Conservation (phyloP, 208 protist genomes). For the Trypanosoma melophagium region DNA sequence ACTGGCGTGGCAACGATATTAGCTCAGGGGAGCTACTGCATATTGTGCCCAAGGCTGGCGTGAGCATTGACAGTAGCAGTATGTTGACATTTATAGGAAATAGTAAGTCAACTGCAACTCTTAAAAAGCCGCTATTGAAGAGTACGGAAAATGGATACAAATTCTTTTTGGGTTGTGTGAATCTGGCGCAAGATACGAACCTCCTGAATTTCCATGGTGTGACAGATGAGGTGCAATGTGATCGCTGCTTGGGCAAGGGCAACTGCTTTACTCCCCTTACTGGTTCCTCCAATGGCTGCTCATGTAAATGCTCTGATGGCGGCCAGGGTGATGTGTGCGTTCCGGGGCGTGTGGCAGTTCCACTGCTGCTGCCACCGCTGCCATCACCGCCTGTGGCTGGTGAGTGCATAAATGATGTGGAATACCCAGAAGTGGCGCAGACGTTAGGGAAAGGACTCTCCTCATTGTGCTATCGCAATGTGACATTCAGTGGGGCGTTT, state of each 20-base stretch:
- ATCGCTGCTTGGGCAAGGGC: background rate
- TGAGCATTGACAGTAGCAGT: conserved; percentile 12
- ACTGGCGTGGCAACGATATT: conserved; percentile 12
- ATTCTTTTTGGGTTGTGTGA: conserved; percentile 12
- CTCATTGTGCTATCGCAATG: background rate
- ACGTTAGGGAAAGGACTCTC: background rate
- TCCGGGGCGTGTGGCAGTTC: background rate
- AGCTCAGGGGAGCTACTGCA: background rate
- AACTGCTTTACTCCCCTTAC: background rate
- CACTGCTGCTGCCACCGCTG: background rate
- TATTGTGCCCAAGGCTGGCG: background rate
- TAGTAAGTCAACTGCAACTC: background rate
- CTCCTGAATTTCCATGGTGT: background rate
- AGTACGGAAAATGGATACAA: background rate
- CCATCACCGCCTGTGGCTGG: background rate
- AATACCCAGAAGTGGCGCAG: background rate
- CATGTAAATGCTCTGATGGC: background rate
- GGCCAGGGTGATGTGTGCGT: background rate
- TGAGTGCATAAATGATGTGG: background rate
- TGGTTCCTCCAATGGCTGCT: background rate
- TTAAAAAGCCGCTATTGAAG: background rate
- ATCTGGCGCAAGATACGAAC: too few relatives aligned
- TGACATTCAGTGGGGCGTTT: background rate
- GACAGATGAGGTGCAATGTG: background rate
- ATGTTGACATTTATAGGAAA: conserved; percentile 5